Evolutionary conservation across 352 stramenopile species (phyloP).

Genomic region (Phytophthora litchii): DNA sequence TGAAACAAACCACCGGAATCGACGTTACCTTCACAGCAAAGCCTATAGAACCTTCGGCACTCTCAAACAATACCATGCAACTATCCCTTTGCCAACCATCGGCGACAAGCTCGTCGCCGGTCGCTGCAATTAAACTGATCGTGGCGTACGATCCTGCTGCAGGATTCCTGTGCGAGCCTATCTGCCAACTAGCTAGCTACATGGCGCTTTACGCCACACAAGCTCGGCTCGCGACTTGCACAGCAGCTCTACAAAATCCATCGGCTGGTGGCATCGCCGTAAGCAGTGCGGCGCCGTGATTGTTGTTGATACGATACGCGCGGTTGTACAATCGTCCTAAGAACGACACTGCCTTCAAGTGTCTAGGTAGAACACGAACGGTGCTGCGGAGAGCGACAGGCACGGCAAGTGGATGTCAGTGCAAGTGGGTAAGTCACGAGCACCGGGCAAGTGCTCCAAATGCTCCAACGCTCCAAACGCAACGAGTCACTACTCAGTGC

Average conservation of each 20-base stretch:
- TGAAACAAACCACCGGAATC: conserved; percentile 2
- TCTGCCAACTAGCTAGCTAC: conserved; percentile 25
- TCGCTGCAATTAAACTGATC: conserved; percentile 28
- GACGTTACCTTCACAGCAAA: background rate
- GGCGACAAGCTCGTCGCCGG: conserved; percentile 16
- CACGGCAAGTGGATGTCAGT: conserved; percentile 20
- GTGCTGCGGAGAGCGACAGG: conserved; percentile 22
- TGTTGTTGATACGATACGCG: conserved; percentile 19
- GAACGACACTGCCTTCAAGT: conserved; percentile 17
- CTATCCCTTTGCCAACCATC: background rate
- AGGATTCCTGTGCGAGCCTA: conserved; percentile 23
- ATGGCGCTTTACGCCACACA: conserved; percentile 12
- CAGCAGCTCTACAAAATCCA: conserved; percentile 38
- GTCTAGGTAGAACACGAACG: conserved; percentile 26
- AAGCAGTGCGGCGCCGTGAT: conserved; percentile 18
- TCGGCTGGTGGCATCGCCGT: conserved; percentile 11
- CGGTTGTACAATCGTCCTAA: conserved; percentile 11
- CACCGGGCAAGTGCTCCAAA: background rate
- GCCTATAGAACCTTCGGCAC: no score
- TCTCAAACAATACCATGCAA: no score
- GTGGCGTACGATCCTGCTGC: conserved; percentile 30
- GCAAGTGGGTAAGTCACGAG: conserved; percentile 11
- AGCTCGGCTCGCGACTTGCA: conserved; percentile 25
- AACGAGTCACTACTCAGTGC: background rate
- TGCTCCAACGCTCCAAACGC: no score